These are phyloP conservation scores for Teratosphaeria epicoccoides DNA, from an alignment of 2,329 filamentous ascomycete species.

Conservation along the genomic window DNA sequence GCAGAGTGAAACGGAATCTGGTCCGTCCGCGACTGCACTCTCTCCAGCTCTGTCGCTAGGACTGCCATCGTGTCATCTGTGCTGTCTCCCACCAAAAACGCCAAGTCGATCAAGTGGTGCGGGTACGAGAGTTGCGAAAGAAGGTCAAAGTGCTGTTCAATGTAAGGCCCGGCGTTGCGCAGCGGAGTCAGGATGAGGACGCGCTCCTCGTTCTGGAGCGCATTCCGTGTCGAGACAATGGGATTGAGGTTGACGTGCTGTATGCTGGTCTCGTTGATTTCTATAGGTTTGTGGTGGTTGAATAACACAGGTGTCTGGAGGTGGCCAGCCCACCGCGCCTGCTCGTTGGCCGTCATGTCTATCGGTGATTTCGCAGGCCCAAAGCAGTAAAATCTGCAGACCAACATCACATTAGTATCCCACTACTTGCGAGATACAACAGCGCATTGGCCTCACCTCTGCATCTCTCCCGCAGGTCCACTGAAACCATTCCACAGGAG, in stretches of 20 bases:
- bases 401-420: constrained; percentile 7
- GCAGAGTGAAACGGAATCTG: constrained; percentile 77
- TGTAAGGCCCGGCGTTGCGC: constrained; percentile 72
- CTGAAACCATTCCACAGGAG: constrained; percentile 82
- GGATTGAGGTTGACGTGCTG: constrained; percentile 72
- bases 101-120: constrained; percentile 88
- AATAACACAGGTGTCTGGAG: constrained; percentile 88
- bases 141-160: constrained; percentile 88
- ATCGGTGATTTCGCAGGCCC: constrained; percentile 91
- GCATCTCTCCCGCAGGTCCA: constrained; percentile 73
- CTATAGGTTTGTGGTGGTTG: constrained; percentile 84
- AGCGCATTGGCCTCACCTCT: too few species aligned
- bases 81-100: constrained; percentile 86
- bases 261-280: constrained; percentile 73
- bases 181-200: constrained; percentile 87
- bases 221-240: constrained; percentile 69
- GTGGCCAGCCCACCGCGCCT: constrained; percentile 78
- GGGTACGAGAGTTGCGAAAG: constrained; percentile 84
- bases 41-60: constrained; percentile 71
- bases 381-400: constrained; percentile 83
- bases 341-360: constrained; percentile 87
- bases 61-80: constrained; percentile 85
- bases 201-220: constrained; percentile 69
- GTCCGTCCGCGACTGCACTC: constrained; percentile 68
- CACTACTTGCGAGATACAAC: not conserved